These are phyloP conservation scores for Fraxinus platypoda DNA, from an alignment of 305 asterid species.

Conservation along the genomic window DNA sequence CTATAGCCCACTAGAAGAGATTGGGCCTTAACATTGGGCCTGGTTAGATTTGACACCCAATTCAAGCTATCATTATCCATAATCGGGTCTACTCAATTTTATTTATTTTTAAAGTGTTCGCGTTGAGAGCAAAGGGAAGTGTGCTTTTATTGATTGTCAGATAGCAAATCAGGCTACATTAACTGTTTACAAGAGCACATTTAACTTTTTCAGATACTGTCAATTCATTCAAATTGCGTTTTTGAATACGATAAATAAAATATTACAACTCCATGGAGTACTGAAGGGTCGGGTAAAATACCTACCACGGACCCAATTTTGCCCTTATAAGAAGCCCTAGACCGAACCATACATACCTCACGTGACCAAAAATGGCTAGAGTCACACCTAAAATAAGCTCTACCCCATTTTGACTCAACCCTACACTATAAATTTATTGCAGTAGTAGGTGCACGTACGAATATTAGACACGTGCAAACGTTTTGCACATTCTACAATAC, in stretches of 20 bases:
- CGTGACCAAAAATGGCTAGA: conserved; percentile 14
- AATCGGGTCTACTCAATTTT: too few species aligned
- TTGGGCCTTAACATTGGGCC: too few species aligned
- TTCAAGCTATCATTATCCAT: too few species aligned
- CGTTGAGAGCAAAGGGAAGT: not conserved
- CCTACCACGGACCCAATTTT: conserved; percentile 32
- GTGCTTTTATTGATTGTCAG: not conserved
- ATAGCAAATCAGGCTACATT: too few species aligned
- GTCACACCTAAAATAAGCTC: conserved; percentile 36
- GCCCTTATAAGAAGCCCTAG: conserved; percentile 32
- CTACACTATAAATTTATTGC: not conserved
- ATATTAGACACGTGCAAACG: not conserved
- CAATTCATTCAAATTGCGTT: not conserved
- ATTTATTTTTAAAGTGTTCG: not conserved
- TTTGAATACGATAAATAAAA: not conserved
- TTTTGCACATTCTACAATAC: not conserved
- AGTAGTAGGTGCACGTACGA: not conserved
- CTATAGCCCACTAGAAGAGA: too few species aligned
- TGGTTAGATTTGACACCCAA: too few species aligned
- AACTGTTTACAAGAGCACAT: not conserved
- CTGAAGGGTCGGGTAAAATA: conserved; percentile 30
- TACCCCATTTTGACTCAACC: conserved; percentile 2
- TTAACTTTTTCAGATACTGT: not conserved
- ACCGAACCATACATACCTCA: conserved; percentile 26
- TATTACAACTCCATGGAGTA: conserved; percentile 3